Percentiles rank a stretch among this genome's conserved stretches.
These are phyloP conservation scores for Torulaspora pretoriensis DNA, from an alignment of 1,139 yeast species.

Conservation along the genomic window DNA sequence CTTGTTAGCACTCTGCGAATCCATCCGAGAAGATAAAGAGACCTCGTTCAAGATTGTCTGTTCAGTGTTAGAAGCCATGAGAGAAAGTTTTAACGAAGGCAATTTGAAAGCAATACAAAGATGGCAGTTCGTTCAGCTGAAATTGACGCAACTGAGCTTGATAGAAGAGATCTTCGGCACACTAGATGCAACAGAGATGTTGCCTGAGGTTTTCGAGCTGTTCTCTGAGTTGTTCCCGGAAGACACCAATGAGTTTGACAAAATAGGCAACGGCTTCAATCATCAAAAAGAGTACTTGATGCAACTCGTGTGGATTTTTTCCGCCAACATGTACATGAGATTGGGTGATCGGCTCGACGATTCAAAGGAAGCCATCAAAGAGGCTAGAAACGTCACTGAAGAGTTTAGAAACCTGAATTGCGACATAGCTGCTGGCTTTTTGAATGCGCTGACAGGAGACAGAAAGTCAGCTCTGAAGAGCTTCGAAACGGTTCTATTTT, in stretches of 20 bases:
- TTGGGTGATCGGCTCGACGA: slow-evolving; percentile 50
- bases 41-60: slow-evolving; percentile 44
- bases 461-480: slow-evolving; percentile 52
- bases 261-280: slow-evolving; percentile 18
- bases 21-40: slow-evolving; percentile 49
- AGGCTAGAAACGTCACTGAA: slow-evolving; percentile 50
- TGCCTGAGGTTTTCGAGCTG: slow-evolving; percentile 63
- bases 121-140: slow-evolving; percentile 61
- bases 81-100: slow-evolving; percentile 20
- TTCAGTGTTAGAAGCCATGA: slow-evolving; percentile 39
- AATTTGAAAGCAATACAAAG: slow-evolving; percentile 41
- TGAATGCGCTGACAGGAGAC: slow-evolving; percentile 39
- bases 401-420: slow-evolving; percentile 41
- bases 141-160: slow-evolving; percentile 70
- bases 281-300: slow-evolving; percentile 39
- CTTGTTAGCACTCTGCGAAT: slow-evolving; percentile 47
- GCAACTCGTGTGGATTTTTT: slow-evolving; percentile 72
- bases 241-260: slow-evolving; percentile 27
- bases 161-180: slow-evolving; percentile 61
- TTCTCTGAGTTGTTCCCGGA: slow-evolving; percentile 53
- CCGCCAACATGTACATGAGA: slow-evolving; percentile 60
- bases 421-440: slow-evolving; percentile 52
- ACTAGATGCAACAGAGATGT: slow-evolving; percentile 55
- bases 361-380: slow-evolving; percentile 68
- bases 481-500: slow-evolving; percentile 63